Evolutionary conservation across 169 alveolate genomes (phyloP), one percentile per base, ranked within the genome.

Genomic region (Perkinsus chesapeaki): DNA sequence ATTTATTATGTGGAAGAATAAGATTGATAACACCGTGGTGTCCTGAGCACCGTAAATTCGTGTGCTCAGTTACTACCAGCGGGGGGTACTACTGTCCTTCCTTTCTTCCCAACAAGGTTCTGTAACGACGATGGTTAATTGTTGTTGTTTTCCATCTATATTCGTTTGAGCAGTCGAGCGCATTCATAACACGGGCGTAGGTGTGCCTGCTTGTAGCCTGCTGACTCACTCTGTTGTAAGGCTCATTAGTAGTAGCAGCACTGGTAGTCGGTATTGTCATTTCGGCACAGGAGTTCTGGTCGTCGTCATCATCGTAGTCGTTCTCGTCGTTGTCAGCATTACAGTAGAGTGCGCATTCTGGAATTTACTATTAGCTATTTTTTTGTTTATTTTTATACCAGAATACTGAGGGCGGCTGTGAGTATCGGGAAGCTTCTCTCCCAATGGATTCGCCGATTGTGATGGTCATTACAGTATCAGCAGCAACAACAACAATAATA

Each of bases 151-250:
- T 16, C 82, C n/a, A n/a, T n/a, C n/a, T n/a, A n/a, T n/a, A n/a
- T n/a, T n/a, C n/a, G n/a, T n/a, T n/a, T n/a, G 82, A 60, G 82
- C 82, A 60, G 82, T 60, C 82, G 82, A 60, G 82, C 36, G 82
- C 82, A 60, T 60, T 60, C 82, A 60, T 60, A 60, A 60, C 27
- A 60, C 82, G 82, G 82, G 82, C 82, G 31, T 60, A 20, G 82
- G 82, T 3, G 36, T 20, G 31, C 31, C 82, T 60, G 82, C 82
- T 60, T 60, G 82, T 60, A 34, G 82, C 82, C 82, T 23, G 82
- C 82, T 60, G 82, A 23, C 82, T 60, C 82, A 60, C 27, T 60
- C 82, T 60, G 82, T 60, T 60, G 82, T 60, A 60, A 34, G 27
- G 3, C 23, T 43, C 5, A 9, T 43, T 5, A 16, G 60, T 12